Base-by-base conservation (phyloP, 257 asterid genomes). In the Craterostigma plantagineum region DNA sequence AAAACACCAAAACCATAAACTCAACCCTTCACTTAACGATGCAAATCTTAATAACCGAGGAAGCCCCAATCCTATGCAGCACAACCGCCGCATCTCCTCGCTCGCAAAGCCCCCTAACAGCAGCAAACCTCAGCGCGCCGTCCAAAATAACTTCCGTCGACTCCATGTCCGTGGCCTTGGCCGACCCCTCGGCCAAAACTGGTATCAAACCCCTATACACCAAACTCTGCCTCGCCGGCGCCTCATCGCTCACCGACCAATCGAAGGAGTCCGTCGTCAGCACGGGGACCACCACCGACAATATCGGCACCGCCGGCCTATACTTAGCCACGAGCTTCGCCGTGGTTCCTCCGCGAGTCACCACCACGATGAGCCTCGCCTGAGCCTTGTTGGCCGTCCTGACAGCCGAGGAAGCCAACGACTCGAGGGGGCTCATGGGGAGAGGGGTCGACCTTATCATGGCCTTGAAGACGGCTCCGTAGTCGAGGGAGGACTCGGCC, bases 301-400 rank as follows among this genome's bases (percentile, higher is more conserved):
- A 43, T 48, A 82, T 70, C 2, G 94, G 94, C 23, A 82, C 94
- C 0, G 84, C 84, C 0, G 92, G 94, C 39, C 94, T 46, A 11
- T 82, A 82, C 75, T 82, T 82, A 33, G 92, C 92, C 6, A 78
- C 94, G 46, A 82, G 35, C 65, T 72, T 82, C n/a, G 94, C 92
- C 0, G 94, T 82, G 0, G 73, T 64, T 54, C 94, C 94, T 1
- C 92, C 94, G 5, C 92, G 84, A 16, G 94, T 82, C 66, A 82
- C 38, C 59, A 82, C 94, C 0, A 82, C 82, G 46, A 82, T 82
- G 38, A 82, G 90, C 38, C 65, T 72, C 0, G 94, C 90, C 38
- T 11, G 42, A 5, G 92, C 81, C 45, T 75, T 75, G 70, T 75
- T 67, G 0, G 94, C 92, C 0, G 85, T 68, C 7, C 90, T 73